Evolutionary conservation across 495 filamentous ascomycete species (phyloP).

Genomic region (Tuber umbilicatum): DNA sequence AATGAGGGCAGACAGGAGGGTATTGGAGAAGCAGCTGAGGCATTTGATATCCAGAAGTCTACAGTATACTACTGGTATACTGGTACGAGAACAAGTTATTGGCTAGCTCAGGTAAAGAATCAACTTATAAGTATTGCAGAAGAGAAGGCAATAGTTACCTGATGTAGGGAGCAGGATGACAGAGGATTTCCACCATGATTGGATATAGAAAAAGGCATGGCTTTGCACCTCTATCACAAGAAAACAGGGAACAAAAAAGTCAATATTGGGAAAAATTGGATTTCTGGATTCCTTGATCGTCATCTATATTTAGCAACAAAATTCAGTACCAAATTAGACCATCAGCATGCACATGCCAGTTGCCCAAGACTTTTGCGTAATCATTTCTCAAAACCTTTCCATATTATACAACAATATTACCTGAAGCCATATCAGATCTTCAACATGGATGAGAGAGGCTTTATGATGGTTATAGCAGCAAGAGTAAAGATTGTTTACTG

Average conservation of each 20-base stretch:
- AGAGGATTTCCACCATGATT: not conserved
- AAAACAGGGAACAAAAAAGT: not conserved
- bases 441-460: too few species aligned
- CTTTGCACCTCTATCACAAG: not conserved
- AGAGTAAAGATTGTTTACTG: too few species aligned
- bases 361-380: not conserved
- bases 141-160: constrained; percentile 2
- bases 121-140: not conserved
- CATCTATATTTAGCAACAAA: constrained; percentile 2
- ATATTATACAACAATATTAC: too few species aligned
- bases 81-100: not conserved
- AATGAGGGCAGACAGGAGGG: not conserved
- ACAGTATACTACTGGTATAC: not conserved
- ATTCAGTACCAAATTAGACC: constrained; percentile 10
- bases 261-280: constrained; percentile 5
- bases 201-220: not conserved
- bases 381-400: too few species aligned
- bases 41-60: not conserved
- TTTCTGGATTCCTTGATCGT: constrained; percentile 8
- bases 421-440: too few species aligned
- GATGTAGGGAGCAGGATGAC: constrained; percentile 1
- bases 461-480: too few species aligned
- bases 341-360: constrained; percentile 4
- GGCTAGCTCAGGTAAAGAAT: not conserved
- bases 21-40: not conserved